Evolutionary conservation across 257 asterid species (phyloP).

Genomic region (Avicennia marina): DNA sequence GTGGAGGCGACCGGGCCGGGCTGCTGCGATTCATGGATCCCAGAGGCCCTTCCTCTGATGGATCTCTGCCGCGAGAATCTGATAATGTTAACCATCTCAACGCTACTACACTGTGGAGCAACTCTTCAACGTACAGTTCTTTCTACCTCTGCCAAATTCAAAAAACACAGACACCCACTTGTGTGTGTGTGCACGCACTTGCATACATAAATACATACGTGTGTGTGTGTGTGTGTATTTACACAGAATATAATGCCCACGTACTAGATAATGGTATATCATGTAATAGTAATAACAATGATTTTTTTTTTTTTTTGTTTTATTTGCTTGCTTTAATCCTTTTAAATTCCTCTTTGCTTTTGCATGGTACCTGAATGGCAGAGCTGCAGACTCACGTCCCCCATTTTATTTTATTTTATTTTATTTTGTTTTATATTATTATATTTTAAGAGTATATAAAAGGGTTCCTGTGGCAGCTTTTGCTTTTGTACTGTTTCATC

Average conservation of each 20-base stretch:
- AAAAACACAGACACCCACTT: constrained; percentile 9
- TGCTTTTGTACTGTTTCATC: constrained; percentile 43
- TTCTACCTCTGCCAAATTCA: too few species aligned
- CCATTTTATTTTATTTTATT: background rate
- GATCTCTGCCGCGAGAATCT: constrained; percentile 47
- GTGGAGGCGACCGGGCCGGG: constrained; percentile 41
- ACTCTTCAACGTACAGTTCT: constrained; percentile 63
- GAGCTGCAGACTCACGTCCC: constrained; percentile 46
- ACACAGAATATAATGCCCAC: too few species aligned
- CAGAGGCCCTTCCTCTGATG: constrained; percentile 54
- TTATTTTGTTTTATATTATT: background rate
- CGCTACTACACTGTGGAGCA: constrained; percentile 68
- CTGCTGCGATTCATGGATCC: constrained; percentile 48
- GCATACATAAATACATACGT: background rate
- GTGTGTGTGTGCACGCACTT: background rate
- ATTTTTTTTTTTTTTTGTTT: too few species aligned
- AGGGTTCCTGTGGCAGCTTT: constrained; percentile 69
- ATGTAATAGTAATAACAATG: constrained; percentile 18
- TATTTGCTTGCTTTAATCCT: constrained; percentile 2
- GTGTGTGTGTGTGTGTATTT: background rate
- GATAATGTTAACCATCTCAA: constrained; percentile 47
- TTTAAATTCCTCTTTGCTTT: constrained; percentile 38
- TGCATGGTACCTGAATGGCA: constrained; percentile 64
- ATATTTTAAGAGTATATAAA: constrained; percentile 31
- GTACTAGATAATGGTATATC: constrained; percentile 16